Percentiles rank a stretch among this genome's conserved stretches.
phyloP scores from a whole-genome alignment of 2,329 filamentous ascomycete genomes.

The Penicillium decumbens region DNA sequence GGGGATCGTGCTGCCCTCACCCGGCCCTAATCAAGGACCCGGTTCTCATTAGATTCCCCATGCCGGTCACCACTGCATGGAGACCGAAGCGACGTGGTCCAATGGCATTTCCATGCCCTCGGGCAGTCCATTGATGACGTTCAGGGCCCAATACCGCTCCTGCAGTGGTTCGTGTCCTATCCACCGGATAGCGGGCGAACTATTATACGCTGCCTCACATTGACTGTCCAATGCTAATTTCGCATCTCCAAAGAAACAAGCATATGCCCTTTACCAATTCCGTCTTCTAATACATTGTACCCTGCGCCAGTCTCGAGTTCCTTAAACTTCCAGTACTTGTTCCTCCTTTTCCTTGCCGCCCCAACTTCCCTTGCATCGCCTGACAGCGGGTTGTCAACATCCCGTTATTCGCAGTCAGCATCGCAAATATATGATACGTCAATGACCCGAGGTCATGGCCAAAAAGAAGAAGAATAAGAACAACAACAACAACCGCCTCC shows the following conservation, averaged over 20 bases:
- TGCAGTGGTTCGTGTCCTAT: slow-evolving; percentile 28
- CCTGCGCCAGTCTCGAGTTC: slow-evolving; percentile 17
- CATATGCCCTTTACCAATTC: slow-evolving; percentile 27
- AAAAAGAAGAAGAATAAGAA: slow-evolving; percentile 33
- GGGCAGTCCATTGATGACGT: slow-evolving; percentile 34
- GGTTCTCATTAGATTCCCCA: slow-evolving; percentile 23
- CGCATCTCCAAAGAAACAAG: slow-evolving; percentile 28
- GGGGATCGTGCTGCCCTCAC: slow-evolving; percentile 25
- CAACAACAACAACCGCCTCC: slow-evolving; percentile 25
- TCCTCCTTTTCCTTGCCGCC: slow-evolving; percentile 21
- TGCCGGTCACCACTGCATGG: slow-evolving; percentile 23
- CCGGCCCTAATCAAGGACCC: slow-evolving; percentile 27
- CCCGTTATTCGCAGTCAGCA: slow-evolving; percentile 24
- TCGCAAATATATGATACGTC: slow-evolving; percentile 26
- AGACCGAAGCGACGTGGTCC: slow-evolving; percentile 40
- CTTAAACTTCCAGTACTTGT: slow-evolving; percentile 22
- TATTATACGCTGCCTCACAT: slow-evolving; percentile 36
- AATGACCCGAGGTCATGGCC: slow-evolving; percentile 36
- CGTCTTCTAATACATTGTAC: slow-evolving; percentile 29
- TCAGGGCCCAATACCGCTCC: slow-evolving; percentile 28
- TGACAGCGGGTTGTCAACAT: slow-evolving; percentile 26
- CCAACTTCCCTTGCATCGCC: slow-evolving; percentile 25
- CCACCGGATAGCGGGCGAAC: slow-evolving; percentile 26
- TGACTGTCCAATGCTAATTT: slow-evolving; percentile 25
- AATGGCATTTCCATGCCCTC: slow-evolving; percentile 32